A percentile compares a stretch with the other conserved stretches of the same genome.
phyloP scores from a whole-genome alignment of 768 basidiomycete genomes.

The Lactarius hengduanensis region DNA sequence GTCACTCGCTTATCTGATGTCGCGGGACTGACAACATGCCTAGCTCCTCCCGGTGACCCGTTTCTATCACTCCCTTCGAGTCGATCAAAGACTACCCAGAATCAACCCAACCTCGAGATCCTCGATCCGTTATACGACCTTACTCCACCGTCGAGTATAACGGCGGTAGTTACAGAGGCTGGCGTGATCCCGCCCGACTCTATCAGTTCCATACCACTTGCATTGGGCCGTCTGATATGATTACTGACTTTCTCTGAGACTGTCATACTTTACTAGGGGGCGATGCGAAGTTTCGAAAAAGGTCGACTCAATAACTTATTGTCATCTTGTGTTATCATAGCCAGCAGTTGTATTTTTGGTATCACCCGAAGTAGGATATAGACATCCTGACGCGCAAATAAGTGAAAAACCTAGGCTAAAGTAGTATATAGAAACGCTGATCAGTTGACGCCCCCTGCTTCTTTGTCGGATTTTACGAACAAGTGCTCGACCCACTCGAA shows the following conservation, averaged over 20 bases:
- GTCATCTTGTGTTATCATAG: conserved; percentile 19
- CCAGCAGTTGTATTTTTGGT: conserved; percentile 9
- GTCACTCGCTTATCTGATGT: not conserved
- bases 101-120: conserved; percentile 61
- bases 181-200: conserved; percentile 93
- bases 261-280: not conserved
- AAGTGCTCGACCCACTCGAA: conserved; percentile 71
- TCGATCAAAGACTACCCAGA: conserved; percentile 36
- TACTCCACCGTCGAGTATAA: conserved; percentile 88
- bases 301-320: conserved; percentile 27
- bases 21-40: conserved; percentile 5
- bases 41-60: conserved; percentile 36
- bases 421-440: not conserved
- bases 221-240: conserved; percentile 45
- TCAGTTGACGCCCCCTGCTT: conserved; percentile 30
- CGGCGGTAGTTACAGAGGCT: conserved; percentile 96
- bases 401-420: not conserved
- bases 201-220: conserved; percentile 78
- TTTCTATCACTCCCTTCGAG: conserved; percentile 38
- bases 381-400: not conserved
- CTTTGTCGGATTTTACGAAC: conserved; percentile 42
- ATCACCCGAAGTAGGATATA: conserved; percentile 7
- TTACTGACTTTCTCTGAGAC: not conserved
- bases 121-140: conserved; percentile 92
- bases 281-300: conserved; percentile 11